Evolutionary conservation across 148 eudicot genomes (phyloP), one percentile per base, ranked within the genome.

Genomic region (Vaccinium macrocarpon): DNA sequence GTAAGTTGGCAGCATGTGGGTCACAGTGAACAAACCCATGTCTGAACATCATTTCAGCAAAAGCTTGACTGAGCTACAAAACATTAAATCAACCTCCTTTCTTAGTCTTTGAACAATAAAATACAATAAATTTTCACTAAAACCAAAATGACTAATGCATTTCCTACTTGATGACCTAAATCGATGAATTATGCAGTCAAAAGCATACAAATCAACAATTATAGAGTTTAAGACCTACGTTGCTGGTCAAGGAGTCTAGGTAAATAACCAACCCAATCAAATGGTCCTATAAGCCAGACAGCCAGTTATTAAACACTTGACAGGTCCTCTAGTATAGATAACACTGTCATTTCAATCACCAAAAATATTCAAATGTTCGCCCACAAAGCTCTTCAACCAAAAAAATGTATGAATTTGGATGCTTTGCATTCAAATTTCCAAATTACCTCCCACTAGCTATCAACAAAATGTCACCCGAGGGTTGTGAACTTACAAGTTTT

Each of bases 21-120:
- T 97, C 99, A 91, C 99, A 97, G 84, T 97, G 99, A 83, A 97
- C 98, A 93, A 97, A 97, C 75, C 99, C 99, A 84, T 97, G 99
- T 83, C 90, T 97, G 86, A 88, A 97, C 89, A 97, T 97, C 99
- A 97, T 97, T 88, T 97, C 98, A 29, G 99, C 97, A 90, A 97
- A 97, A 84, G 97, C 85, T 86, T 92, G 93, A 89, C 95, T 93
- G 83, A 97, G 90, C 99, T 97, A 89, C 90, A 88, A 35, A 73
- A 55, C 72, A 55, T 38, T 7, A 84, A 82, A 56, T 51, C 62
- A 53, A 72, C 50, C 81, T 35, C 51, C 11, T 23, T 73, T 38
- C 19, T 59, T 25, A 78, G 59, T 23, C 78, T 86, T 66, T 64
- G 2, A 52, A 16, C 8, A n/a, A 23, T 23, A 27, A 66, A 49